phyloP scores from a whole-genome alignment of 2,329 filamentous ascomycete genomes.

The Trichoderma arundinaceum region DNA sequence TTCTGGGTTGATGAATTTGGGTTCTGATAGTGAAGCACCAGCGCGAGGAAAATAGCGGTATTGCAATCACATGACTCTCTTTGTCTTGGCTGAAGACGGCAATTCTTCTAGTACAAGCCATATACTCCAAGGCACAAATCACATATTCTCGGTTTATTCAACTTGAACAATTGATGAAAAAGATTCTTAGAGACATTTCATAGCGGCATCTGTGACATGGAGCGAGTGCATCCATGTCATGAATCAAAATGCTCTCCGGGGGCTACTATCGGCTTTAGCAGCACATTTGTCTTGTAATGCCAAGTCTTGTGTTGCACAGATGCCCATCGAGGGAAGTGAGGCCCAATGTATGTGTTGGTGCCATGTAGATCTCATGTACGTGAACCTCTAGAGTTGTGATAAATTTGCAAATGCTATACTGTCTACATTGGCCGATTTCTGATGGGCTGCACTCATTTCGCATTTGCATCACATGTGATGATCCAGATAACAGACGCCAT shows the following conservation, averaged over 20 bases:
- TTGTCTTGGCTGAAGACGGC: too few relatives aligned
- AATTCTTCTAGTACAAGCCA: not conserved
- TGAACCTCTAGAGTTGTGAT: not conserved
- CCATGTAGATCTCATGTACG: not conserved
- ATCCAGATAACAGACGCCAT: too few relatives aligned
- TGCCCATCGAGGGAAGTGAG: not conserved
- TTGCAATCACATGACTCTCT: too few relatives aligned
- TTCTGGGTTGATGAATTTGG: too few relatives aligned
- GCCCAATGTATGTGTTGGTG: not conserved
- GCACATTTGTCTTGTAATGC: not conserved
- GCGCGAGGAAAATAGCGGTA: too few relatives aligned
- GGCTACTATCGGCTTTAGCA: conserved; percentile 15
- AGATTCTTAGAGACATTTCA: too few relatives aligned
- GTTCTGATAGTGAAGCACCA: too few relatives aligned
- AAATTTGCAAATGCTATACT: not conserved
- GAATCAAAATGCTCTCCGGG: not conserved
- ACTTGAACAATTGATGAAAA: too few relatives aligned
- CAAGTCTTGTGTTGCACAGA: not conserved
- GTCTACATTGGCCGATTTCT: not conserved
- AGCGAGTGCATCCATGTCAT: not conserved
- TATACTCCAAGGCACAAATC: not conserved
- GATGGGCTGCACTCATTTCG: too few relatives aligned
- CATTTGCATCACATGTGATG: too few relatives aligned
- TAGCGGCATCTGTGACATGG: too few relatives aligned
- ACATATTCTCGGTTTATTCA: too few relatives aligned